Base-by-base conservation (phyloP, 2,329 filamentous ascomycete genomes). In the Trichoderma polysporum region DNA sequence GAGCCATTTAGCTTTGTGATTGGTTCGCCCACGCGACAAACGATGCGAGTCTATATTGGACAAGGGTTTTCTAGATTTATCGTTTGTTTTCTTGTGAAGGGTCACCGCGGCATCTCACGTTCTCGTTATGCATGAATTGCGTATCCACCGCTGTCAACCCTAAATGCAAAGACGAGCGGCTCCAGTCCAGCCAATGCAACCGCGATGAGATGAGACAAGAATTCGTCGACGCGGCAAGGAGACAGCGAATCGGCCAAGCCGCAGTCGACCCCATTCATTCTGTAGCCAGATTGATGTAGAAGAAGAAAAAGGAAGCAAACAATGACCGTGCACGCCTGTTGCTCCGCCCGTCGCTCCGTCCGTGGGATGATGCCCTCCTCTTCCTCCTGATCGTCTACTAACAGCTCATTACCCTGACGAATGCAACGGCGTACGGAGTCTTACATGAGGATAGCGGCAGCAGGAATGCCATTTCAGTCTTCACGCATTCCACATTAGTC, bases 391-490 rank as follows among this genome's bases (percentile, higher is more conserved):
- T 64, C 50, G 61, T 50, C 50, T 56, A 56, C 50, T 35, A 33
- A 45, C 61, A 66, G 39, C 62, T 57, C 62, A 58, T 22, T 52
- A 41, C 31, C 22, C 31, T 57, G 53, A 50, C 45, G 61, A 66
- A 66, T 66, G 54, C 37, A 31, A 66, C 63, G 56, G 56, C 54
- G 29, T 37, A 60, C 63, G 45, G 62, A 12, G 47, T 59, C 35
- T 31, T 59, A 45, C 63, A 52, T 45, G 31, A 66, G 53, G 53
- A n/a, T 60, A 31, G 15, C 31, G 15, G 53, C 50, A 58, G 13
- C 52, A 50, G 62, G 63, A 66, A 66, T 66, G 53, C 54, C 56
- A n/a, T 45, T 66, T 66, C 56, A 41, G 63, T 41, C 47, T 27
- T 53, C 63, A 59, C 56, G 47, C 63, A 60, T 66, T 66, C 63